phyloP scores from a whole-genome alignment of 306 rosid species.

The Gleditsia sinensis region DNA sequence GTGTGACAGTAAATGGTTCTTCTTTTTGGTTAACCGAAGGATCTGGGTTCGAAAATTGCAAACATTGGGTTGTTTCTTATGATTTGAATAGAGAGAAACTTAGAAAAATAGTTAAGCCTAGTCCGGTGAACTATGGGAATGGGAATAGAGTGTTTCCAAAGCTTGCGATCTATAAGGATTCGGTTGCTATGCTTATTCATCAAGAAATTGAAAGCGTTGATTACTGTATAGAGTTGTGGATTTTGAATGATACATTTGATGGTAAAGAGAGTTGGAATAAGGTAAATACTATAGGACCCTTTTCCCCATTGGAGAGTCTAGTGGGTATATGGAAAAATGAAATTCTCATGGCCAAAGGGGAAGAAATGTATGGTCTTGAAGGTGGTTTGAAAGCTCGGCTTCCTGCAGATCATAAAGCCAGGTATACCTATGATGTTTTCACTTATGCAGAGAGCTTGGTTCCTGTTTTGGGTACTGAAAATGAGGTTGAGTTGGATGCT shows the following conservation, averaged over 20 bases:
- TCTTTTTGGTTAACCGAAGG: background rate
- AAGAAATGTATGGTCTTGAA: too few relatives aligned
- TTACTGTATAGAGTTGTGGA: background rate
- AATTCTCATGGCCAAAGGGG: background rate
- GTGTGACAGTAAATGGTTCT: background rate
- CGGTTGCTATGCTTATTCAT: too few relatives aligned
- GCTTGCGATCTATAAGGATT: too few relatives aligned
- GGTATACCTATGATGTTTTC: too few relatives aligned
- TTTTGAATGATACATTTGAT: background rate
- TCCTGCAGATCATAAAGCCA: too few relatives aligned
- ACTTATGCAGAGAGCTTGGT: too few relatives aligned
- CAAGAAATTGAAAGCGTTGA: too few relatives aligned
- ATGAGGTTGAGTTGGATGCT: too few relatives aligned
- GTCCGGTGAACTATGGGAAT: background rate
- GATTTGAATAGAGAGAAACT: background rate
- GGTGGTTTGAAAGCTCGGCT: too few relatives aligned
- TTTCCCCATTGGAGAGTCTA: background rate
- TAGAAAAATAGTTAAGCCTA: background rate
- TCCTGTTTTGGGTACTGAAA: too few relatives aligned
- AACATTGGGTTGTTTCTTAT: background rate
- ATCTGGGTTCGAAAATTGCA: background rate
- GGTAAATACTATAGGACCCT: background rate
- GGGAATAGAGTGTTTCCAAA: too few relatives aligned
- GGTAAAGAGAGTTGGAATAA: background rate
- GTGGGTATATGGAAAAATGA: background rate